A percentile compares a stretch with the other conserved stretches of the same genome.
Evolutionary conservation across 352 stramenopile genomes (phyloP).

Genomic region (Peronospora destructor): DNA sequence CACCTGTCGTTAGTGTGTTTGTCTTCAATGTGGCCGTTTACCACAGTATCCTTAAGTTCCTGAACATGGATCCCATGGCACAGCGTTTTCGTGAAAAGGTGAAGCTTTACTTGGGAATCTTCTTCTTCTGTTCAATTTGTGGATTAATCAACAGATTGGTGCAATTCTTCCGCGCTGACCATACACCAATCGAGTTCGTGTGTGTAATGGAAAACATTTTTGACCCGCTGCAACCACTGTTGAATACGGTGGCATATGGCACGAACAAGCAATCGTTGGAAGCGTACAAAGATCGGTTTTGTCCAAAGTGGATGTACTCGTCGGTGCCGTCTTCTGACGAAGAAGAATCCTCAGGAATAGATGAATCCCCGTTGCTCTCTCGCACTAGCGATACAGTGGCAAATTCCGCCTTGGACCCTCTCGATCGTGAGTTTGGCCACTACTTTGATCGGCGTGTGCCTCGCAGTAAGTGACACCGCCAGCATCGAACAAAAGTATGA

Average conservation of each 20-base stretch:
- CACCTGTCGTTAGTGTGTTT: constrained; percentile 51
- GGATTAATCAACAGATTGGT: constrained; percentile 58
- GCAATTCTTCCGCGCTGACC: constrained; percentile 41
- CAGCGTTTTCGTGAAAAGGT: constrained; percentile 49
- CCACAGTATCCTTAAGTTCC: constrained; percentile 49
- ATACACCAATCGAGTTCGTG: constrained; percentile 48
- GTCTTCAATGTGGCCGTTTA: constrained; percentile 64
- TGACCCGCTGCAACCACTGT: constrained; percentile 60
- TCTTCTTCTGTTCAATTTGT: constrained; percentile 73
- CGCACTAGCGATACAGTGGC: constrained; percentile 8
- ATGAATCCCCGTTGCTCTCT: constrained; percentile 34
- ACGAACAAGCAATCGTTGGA: constrained; percentile 69
- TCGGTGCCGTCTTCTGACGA: constrained; percentile 50
- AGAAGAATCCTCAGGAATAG: constrained; percentile 53
- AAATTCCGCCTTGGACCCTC: constrained; percentile 15
- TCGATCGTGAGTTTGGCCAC: constrained; percentile 37
- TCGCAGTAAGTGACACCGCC: constrained; percentile 13
- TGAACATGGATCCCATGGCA: constrained; percentile 61
- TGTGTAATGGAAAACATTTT: constrained; percentile 63
- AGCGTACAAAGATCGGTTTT: constrained; percentile 66
- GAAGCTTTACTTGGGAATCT: constrained; percentile 56
- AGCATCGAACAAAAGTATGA: constrained; percentile 12
- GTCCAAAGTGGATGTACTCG: constrained; percentile 51
- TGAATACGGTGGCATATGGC: constrained; percentile 62
- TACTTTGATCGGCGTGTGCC: constrained; percentile 27